Base-by-base conservation (phyloP, 495 filamentous ascomycete genomes). In the Penicillium canariense region DNA sequence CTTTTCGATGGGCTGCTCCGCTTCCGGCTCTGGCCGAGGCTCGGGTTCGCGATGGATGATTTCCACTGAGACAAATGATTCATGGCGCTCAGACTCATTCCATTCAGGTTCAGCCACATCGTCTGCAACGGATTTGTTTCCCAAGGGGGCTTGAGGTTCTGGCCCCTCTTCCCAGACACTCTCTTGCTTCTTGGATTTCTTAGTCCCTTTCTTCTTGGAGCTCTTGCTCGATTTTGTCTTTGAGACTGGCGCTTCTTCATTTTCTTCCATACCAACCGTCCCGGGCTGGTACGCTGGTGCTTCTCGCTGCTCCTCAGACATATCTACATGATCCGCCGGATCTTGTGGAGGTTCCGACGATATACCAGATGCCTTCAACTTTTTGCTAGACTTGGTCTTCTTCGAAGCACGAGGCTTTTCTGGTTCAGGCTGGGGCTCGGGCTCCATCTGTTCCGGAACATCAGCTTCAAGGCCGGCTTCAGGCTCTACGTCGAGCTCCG, bases 401-500 rank as follows among this genome's bases (percentile, higher is more conserved):
- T 77, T 63, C 47, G 68, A 58, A 48, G 48, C 47, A 26, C 66
- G 69, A 38, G 77, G 74, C 25, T 67, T 53, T 15, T 58, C 55
- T 2, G 47, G 58, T 46, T 52, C 50, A 7, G 66, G 55, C 51
- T 76, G 76, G 12, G 68, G 62, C 7, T 43, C 58, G 10, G 50
- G 38, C 25, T 56, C 54, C 12, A 40, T 45, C 10, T 47, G 35
- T n/a, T 68, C 55, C 6, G 52, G 48, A 10, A 48, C 23, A 22
- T 64, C 59, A 47, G 39, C 55, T 40, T 74, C 86, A 15, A 89
- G 77, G 38, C 88, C 87, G 17, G 83, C 83, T 57, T 86, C 81
- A 2, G 91, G 73, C 27, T 80, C 83, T 22, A 81, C 79, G n/a
- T 91, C 84, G 28, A 90, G 76, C 48, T 88, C 87, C 3, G 84